These are phyloP conservation scores for Aspergillus ibericus DNA, from an alignment of 2,329 filamentous ascomycete species.

Conservation along the genomic window DNA sequence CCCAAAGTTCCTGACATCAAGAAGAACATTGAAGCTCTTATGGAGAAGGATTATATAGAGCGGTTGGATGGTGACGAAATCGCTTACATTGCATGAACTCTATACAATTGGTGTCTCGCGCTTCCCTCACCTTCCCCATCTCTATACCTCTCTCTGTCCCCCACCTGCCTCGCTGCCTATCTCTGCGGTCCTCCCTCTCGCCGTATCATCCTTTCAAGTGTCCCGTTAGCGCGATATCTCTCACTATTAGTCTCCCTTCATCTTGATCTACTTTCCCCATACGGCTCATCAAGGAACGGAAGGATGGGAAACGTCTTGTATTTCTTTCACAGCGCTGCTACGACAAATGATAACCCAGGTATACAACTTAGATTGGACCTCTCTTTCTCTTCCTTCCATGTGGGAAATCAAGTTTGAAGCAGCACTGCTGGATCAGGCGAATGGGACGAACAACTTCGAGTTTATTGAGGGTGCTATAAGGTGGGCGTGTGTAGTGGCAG, in stretches of 20 bases:
- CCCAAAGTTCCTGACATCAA: constrained; percentile 96
- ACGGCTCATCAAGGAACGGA: constrained; percentile 4
- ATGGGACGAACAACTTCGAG: too few relatives aligned
- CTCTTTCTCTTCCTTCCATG: not conserved
- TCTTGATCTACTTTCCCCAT: constrained; percentile 1
- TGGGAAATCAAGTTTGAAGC: not conserved
- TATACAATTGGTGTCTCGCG: constrained; percentile 1
- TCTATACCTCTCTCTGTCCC: constrained; percentile 5
- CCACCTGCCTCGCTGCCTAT: too few relatives aligned
- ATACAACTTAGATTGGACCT: not conserved
- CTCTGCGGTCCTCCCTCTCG: not conserved
- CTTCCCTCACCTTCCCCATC: not conserved
- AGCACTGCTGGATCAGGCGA: not conserved
- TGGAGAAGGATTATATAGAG: constrained; percentile 99
- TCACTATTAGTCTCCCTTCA: not conserved
- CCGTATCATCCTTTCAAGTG: not conserved
- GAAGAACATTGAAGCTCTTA: constrained; percentile 97
- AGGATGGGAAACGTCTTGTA: not conserved
- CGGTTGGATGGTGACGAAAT: constrained; percentile 91
- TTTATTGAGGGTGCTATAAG: too few relatives aligned
- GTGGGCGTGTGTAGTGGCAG: not conserved
- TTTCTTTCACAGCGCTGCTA: constrained; percentile 6
- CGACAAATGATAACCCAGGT: constrained; percentile 5
- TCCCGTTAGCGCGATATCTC: not conserved
- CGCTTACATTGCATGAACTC: constrained; percentile 78